Evolutionary conservation across 2,329 filamentous ascomycete genomes (phyloP), one percentile per base, ranked within the genome.

Genomic region (Periglandula ipomoeae): DNA sequence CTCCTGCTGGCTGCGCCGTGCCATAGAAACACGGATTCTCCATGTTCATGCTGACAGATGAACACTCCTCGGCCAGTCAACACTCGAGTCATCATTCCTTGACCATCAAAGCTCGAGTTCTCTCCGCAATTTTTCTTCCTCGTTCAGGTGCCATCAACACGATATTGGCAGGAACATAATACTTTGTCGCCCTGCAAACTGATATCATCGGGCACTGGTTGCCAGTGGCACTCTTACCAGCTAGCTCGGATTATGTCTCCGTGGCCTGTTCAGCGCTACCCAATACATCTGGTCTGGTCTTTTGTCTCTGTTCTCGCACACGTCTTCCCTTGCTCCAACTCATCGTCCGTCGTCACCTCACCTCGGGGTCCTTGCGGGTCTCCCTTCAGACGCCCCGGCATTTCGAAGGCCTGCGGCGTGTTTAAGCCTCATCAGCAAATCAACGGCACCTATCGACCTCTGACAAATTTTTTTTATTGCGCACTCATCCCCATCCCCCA

Each of bases 11-110:
- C 32, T 24, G 19, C 17, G 27, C 26, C 20, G 24, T 41, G 37
- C 22, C 37, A 47, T 41, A 32, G 17, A 13, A 46, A 46, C 22
- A 46, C 44, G 44, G 17, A 27, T 46, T 22, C 19, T 40, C 35
- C 17, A 40, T 39, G 44, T 9, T 27, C 23, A 15, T 41, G 38
- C 22, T 41, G 38, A 41, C 38, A 24, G 38, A 38, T 41, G 22
- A 13, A 41, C 22, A 15, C 20, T 41, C 38, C 19, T 41, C 38
- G n/a, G n/a, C 22, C 22, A 41, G 20, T 15, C 30, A 15, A 32
- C 30, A 32, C 30, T 3, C 30, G 6, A 26, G 7, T 17, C 41
- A 43, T 30, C 24, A 43, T 13, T 32, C 41, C 10, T 27, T n/a
- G 5, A n/a, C 41, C 23, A 10, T 22, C n/a, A 38, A 11, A 11